These are phyloP conservation scores for Brasenia schreberi DNA, from an alignment of 164 flowering plant species.

Conservation along the genomic window DNA sequence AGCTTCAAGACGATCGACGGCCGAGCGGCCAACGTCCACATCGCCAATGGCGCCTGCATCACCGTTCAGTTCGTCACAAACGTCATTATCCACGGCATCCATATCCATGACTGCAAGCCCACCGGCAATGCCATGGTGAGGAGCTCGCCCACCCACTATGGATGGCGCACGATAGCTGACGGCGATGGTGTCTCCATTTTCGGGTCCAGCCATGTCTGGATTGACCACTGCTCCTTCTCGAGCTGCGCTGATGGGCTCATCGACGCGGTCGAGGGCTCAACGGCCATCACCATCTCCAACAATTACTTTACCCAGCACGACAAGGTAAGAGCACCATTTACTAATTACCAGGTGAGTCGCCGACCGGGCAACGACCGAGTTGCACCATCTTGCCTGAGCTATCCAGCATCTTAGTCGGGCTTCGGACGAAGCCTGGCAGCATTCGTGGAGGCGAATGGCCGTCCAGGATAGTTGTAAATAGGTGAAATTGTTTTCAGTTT, in stretches of 20 bases:
- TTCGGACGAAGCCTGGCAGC: no score
- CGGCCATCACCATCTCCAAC: conserved; percentile 74
- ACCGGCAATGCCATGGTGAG: neutral
- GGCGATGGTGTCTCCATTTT: conserved; percentile 49
- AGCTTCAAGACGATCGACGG: conserved; percentile 36
- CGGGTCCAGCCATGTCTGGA: conserved; percentile 62
- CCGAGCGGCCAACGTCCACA: conserved; percentile 6
- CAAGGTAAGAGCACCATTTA: conserved; percentile 24
- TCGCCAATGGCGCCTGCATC: conserved; percentile 64
- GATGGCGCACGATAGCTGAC: conserved; percentile 1
- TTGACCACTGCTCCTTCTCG: conserved; percentile 63
- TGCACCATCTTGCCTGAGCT: no score
- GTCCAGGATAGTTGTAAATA: no score
- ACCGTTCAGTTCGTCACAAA: conserved; percentile 59
- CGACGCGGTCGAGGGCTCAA: conserved; percentile 66
- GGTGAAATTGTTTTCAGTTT: no score
- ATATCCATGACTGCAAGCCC: conserved; percentile 56
- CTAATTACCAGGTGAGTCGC: no score
- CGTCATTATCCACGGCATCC: conserved; percentile 56
- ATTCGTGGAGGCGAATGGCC: no score
- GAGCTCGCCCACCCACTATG: conserved; percentile 4
- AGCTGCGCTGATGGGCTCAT: conserved; percentile 67
- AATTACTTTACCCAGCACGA: conserved; percentile 74
- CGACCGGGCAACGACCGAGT: no score
- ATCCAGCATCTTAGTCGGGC: no score